Percentiles rank a stretch among this genome's conserved stretches.
These are phyloP conservation scores for Rhizopus stolonifer DNA, from an alignment of 371 early-diverging fungal genomes.

Conservation along the genomic window DNA sequence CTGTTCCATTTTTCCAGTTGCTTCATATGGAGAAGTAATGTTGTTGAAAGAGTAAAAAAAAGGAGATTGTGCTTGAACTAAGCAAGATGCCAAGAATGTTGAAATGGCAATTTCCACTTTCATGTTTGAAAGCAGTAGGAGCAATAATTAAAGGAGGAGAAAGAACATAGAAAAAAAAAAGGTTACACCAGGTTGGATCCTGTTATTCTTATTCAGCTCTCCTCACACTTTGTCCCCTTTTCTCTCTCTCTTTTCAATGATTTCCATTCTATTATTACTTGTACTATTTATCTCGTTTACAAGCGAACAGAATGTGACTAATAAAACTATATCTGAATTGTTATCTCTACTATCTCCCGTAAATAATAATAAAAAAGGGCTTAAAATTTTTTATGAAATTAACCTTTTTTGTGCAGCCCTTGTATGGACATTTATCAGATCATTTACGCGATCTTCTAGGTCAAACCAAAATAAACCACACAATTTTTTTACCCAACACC, in stretches of 20 bases:
- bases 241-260: background rate
- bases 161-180: conserved; percentile 10
- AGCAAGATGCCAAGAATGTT: background rate
- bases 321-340: conserved; percentile 2
- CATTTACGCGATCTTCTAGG: conserved; percentile 2
- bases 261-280: background rate
- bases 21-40: conserved; percentile 26
- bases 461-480: conserved; percentile 7
- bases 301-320: no score
- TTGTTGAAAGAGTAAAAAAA: conserved; percentile 15
- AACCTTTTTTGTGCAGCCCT: background rate
- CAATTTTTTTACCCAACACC: conserved; percentile 20
- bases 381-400: no score
- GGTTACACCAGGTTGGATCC: conserved; percentile 2
- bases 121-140: background rate
- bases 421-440: background rate
- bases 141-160: conserved; percentile 1
- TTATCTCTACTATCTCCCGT: background rate
- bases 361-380: background rate
- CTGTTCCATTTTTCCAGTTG: conserved; percentile 47
- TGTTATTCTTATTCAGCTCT: conserved; percentile 1
- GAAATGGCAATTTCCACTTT: background rate
- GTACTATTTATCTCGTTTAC: background rate
- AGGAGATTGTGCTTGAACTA: conserved; percentile 26
- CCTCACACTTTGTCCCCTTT: conserved; percentile 1